Evolutionary conservation across 192 early-diverging fungal species (phyloP).

Genomic region (Chytriomyces confervae): DNA sequence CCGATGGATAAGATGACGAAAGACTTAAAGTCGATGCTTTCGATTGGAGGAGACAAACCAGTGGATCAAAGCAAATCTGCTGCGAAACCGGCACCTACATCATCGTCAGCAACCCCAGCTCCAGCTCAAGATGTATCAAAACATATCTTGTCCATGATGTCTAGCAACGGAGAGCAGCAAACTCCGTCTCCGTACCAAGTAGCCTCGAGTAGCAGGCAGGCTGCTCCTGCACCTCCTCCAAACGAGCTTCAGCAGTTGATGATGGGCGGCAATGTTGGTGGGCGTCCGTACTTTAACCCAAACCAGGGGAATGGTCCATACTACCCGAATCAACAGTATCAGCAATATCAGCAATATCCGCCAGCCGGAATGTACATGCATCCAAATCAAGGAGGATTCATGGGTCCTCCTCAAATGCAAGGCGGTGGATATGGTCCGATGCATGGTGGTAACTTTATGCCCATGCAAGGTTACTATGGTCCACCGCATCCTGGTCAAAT

Average conservation of each 20-base stretch:
- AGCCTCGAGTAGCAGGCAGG: neutral
- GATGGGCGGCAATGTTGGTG: neutral
- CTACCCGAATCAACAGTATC: constrained; percentile 13
- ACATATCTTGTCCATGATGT: constrained; percentile 31
- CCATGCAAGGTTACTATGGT: neutral
- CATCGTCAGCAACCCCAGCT: constrained; percentile 10
- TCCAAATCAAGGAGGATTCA: neutral
- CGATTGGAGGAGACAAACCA: constrained; percentile 15
- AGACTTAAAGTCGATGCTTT: constrained; percentile 31
- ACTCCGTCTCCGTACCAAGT: neutral
- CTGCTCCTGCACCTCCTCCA: constrained; percentile 2
- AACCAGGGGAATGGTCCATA: neutral
- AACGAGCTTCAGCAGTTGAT: constrained; percentile 17
- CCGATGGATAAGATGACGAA: constrained; percentile 21
- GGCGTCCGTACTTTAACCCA: constrained; percentile 7
- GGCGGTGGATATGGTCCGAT: neutral
- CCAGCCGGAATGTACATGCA: neutral
- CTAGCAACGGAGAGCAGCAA: neutral
- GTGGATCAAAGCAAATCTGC: neutral
- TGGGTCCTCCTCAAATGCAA: constrained; percentile 9
- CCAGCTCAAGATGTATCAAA: constrained; percentile 22
- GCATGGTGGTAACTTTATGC: neutral
- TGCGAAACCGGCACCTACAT: neutral
- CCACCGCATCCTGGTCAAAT: neutral
- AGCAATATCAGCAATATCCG: neutral